Conservation (phyloP, 352 stramenopile genomes). For the Pythium insidiosum region DNA sequence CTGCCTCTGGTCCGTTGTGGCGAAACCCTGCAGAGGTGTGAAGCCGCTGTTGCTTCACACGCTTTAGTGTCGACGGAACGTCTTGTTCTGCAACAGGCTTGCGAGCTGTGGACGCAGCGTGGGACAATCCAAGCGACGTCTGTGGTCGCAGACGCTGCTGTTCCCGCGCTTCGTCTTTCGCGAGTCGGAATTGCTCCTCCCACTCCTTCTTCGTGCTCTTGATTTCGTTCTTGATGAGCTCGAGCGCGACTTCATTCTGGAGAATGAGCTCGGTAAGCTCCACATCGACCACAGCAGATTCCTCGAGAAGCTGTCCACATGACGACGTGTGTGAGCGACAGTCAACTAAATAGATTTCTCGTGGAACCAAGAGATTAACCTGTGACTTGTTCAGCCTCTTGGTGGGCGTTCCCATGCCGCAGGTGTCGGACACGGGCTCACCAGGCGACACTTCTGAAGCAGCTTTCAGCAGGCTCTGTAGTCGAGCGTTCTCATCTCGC, state of each 20-base stretch:
- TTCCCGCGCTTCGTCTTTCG: conserved; percentile 34
- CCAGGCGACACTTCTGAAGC: conserved; percentile 6
- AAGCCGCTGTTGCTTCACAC: no score
- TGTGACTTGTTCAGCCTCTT: conserved; percentile 8
- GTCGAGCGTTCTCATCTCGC: conserved; percentile 26
- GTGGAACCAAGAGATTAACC: no score
- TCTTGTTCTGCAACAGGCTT: no score
- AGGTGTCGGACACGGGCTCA: conserved; percentile 10
- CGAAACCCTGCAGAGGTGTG: conserved; percentile 47
- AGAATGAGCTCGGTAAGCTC: conserved; percentile 79
- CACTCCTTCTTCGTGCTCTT: conserved; percentile 77
- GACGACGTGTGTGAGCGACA: no score
- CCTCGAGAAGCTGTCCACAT: conserved; percentile 42
- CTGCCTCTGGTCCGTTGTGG: conserved; percentile 29
- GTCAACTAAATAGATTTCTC: no score
- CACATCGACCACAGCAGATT: conserved; percentile 63
- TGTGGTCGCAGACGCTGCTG: conserved; percentile 29
- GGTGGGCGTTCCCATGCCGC: background rate
- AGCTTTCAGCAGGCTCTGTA: conserved; percentile 33
- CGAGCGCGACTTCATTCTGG: conserved; percentile 78
- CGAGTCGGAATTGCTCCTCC: conserved; percentile 47
- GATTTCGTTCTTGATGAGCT: conserved; percentile 80
- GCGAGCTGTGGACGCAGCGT: background rate
- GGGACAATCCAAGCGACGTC: conserved; percentile 38
- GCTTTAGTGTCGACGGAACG: no score